These are phyloP conservation scores for Solanum hybrid DNA, from an alignment of 305 asterid species.

Conservation along the genomic window DNA sequence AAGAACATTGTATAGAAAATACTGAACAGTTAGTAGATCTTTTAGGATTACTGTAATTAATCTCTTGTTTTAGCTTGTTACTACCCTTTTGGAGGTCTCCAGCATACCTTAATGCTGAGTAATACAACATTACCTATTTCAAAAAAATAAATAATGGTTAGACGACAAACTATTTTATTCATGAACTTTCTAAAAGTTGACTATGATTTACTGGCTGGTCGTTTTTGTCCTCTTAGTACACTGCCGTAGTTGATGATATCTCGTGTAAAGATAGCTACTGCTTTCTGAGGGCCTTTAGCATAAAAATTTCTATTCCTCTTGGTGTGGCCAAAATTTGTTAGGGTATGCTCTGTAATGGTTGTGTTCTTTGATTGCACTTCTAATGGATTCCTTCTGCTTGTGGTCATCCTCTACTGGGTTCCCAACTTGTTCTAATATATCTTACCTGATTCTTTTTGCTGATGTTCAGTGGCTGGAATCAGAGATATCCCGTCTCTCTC, in stretches of 20 bases:
- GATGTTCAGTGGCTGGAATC: conserved; percentile 91
- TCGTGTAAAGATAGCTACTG: background rate
- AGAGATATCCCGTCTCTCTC: conserved; percentile 74
- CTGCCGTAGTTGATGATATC: background rate
- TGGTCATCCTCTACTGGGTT: background rate
- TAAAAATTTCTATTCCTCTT: background rate
- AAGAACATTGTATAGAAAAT: background rate
- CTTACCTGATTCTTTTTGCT: conserved; percentile 2
- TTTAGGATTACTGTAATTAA: no score
- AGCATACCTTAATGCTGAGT: background rate
- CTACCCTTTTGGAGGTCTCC: background rate
- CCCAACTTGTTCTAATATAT: background rate
- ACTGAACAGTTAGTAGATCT: background rate
- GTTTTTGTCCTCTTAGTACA: background rate
- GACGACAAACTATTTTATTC: background rate
- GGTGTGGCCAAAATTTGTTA: background rate
- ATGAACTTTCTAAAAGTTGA: background rate
- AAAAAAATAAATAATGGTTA: background rate
- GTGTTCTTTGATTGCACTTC: background rate
- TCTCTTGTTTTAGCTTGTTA: background rate
- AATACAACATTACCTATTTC: background rate
- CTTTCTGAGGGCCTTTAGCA: background rate
- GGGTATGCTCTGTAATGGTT: background rate
- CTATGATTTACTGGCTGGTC: background rate
- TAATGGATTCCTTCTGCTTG: background rate